Evolutionary conservation across 2,329 filamentous ascomycete species (phyloP).

Genomic region (Penicillium sumatraense): DNA sequence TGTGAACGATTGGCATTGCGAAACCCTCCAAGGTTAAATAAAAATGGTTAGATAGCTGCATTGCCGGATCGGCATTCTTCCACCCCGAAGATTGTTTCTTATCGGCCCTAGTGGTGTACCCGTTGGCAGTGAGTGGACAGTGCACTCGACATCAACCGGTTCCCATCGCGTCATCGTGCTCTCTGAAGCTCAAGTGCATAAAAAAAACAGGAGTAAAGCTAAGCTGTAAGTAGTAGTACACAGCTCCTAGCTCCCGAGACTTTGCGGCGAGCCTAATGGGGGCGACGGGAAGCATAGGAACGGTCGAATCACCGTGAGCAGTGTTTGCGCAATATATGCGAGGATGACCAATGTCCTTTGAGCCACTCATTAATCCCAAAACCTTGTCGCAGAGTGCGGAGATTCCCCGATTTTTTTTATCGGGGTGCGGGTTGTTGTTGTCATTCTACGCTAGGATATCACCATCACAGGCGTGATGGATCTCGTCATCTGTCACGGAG

Average conservation of each 20-base stretch:
- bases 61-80: background rate
- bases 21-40: background rate
- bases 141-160: background rate
- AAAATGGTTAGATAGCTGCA: background rate
- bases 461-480: constrained; percentile 6
- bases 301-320: constrained; percentile 7
- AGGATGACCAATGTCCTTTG: constrained; percentile 1
- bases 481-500: constrained; percentile 17
- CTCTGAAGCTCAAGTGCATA: background rate
- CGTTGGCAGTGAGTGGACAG: background rate
- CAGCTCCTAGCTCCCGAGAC: too few relatives aligned
- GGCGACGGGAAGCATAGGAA: background rate
- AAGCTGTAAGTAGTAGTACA: too few relatives aligned
- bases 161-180: constrained; percentile 10
- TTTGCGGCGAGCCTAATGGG: background rate
- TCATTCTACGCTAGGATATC: constrained; percentile 7
- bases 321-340: constrained; percentile 21
- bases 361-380: background rate
- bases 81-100: background rate
- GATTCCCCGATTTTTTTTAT: background rate
- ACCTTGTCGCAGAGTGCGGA: background rate
- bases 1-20: background rate
- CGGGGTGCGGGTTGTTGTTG: background rate
- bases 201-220: background rate
- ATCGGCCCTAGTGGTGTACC: background rate